Base-by-base conservation (phyloP, 2,329 filamentous ascomycete genomes). In the Colletotrichum sp. region DNA sequence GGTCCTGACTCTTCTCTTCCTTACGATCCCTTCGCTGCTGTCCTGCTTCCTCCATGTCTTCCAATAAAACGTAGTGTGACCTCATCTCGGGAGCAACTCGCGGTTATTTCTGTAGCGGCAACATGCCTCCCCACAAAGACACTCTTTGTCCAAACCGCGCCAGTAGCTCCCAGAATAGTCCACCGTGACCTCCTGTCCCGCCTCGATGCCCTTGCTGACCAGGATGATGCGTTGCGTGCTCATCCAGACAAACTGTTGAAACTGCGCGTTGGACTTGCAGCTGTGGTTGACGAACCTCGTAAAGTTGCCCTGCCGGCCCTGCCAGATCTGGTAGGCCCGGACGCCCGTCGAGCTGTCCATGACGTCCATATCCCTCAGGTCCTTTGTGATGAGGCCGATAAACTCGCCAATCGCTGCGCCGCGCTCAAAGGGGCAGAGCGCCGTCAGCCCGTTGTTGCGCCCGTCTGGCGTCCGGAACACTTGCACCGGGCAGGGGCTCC, bases 211-310 rank as follows among this genome's bases (percentile, higher is more conserved):
- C 75, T 89, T 89, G 68, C 88, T 89, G 8, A 92, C 90, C 6
- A 92, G 83, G 24, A 92, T 83, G 15, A 91, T 88, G 15, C 89
- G 84, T 81, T 92, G 89, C 6, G 85, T 87, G 26, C 90, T 88
- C 22, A 90, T 79, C 90, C 90, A 92, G n/a, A 85, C 85, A 79
- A 92, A 92, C 12, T 86, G 85, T 78, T 91, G 87, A 62, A 90
- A 91, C 79, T 91, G 90, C 68, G 88, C 87, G 77, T 92, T 92
- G 3, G 90, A 87, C 18, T 88, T 86, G 80, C 90, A 92, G 60
- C 89, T 91, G 79, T 92, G 90, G 79, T 92, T 92, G 55, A 91
- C 87, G 78, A 92, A 92, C 1, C 90, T 84, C 3, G 90, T 92
- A 77, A 89, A 91, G 79, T 92, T 92, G 5, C 90, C 89, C 80